Evolutionary conservation across 2,329 filamentous ascomycete species (phyloP).

Genomic region (Aureobasidium pullulans): DNA sequence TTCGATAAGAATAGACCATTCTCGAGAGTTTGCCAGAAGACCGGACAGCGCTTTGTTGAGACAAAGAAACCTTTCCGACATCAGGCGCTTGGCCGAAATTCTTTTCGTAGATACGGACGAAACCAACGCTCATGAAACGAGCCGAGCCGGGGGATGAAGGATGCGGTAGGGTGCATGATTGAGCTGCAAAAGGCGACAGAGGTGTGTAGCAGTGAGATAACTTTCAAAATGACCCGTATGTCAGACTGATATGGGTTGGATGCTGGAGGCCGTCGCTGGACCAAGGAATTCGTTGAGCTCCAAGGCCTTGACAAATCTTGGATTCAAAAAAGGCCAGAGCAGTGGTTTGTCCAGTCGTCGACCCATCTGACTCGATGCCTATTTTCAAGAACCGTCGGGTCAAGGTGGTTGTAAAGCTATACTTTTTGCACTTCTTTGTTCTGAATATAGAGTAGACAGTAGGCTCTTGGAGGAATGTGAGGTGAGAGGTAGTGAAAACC

Average conservation of each 20-base stretch:
- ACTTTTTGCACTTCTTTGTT: conserved; percentile 8
- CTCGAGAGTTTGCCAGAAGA: not conserved
- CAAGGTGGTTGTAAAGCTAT: not conserved
- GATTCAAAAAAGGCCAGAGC: not conserved
- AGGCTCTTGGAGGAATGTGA: conserved; percentile 10
- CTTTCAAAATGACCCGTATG: not conserved
- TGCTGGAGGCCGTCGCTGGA: conserved; percentile 12
- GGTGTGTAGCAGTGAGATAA: conserved; percentile 12
- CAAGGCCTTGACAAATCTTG: conserved; percentile 9
- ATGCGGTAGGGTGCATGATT: conserved; percentile 12
- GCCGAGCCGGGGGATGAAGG: conserved; percentile 4
- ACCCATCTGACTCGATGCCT: not conserved
- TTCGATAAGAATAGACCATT: not conserved
- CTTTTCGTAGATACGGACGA: conserved; percentile 6
- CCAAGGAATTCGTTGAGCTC: conserved; percentile 5
- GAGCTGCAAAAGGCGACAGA: conserved; percentile 11
- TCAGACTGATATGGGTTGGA: conserved; percentile 12
- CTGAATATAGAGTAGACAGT: conserved; percentile 6
- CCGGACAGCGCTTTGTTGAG: not conserved
- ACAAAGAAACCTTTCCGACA: conserved; percentile 1
- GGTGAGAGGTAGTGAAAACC: conserved; percentile 6
- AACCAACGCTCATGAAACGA: not conserved
- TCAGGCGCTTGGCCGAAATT: conserved; percentile 3
- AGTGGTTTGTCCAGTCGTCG: not conserved
- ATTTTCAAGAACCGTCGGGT: not conserved